Percentiles rank a stretch among this genome's conserved stretches.
Evolutionary conservation across 257 asterid species (phyloP).

Genomic region (Eucommia ulmoides): DNA sequence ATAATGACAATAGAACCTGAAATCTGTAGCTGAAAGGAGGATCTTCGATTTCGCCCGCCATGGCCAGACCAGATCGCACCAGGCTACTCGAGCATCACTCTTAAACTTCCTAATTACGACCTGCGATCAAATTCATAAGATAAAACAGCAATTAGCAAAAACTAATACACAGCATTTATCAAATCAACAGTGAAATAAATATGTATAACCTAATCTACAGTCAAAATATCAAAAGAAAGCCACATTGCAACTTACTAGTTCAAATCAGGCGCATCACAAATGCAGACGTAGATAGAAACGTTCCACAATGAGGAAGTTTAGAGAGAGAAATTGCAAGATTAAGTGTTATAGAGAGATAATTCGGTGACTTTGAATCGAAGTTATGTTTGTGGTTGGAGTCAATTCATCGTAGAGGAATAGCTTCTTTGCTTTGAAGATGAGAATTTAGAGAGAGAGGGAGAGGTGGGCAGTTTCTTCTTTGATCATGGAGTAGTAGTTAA

Average conservation of each 20-base stretch:
- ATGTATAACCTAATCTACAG: neutral
- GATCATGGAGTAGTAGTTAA: too few relatives aligned
- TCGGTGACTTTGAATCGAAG: slow-evolving; percentile 15
- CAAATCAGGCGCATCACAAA: neutral
- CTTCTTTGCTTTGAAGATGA: slow-evolving; percentile 40
- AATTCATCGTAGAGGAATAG: slow-evolving; percentile 17
- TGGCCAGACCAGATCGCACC: slow-evolving; percentile 1
- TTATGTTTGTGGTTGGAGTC: slow-evolving; percentile 6
- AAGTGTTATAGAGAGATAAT: slow-evolving; percentile 3
- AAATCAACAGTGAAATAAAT: neutral
- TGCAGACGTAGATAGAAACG: slow-evolving; percentile 2
- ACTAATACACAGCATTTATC: neutral
- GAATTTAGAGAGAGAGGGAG: slow-evolving; percentile 15
- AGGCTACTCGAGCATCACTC: neutral
- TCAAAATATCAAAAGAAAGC: neutral
- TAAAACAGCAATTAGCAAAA: neutral
- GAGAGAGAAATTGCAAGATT: neutral
- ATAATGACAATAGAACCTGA: slow-evolving; percentile 34
- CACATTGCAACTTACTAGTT: neutral
- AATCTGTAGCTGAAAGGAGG: slow-evolving; percentile 39
- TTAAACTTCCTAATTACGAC: neutral
- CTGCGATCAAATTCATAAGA: too few relatives aligned
- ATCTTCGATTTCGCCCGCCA: slow-evolving; percentile 71
- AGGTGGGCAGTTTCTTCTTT: too few relatives aligned
- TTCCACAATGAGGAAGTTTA: slow-evolving; percentile 8